These are phyloP conservation scores for Coffea humblotiana DNA, from an alignment of 305 asterid genomes.

Conservation along the genomic window DNA sequence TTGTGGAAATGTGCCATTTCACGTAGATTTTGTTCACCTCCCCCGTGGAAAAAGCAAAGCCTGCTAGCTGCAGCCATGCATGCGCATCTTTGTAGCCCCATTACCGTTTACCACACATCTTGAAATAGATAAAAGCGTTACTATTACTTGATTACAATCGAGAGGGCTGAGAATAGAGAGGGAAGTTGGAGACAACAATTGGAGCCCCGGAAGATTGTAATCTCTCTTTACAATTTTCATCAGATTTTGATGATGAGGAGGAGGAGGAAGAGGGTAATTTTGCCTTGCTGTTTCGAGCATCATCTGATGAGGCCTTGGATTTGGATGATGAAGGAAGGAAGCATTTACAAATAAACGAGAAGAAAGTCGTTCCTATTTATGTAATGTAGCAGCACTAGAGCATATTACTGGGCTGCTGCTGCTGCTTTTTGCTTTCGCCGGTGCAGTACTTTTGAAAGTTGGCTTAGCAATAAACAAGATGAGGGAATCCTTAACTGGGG, in stretches of 20 bases:
- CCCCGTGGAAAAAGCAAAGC: too few species aligned
- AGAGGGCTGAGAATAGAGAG: not conserved
- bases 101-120: too few species aligned
- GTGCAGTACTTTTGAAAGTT: too few species aligned
- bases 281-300: not conserved
- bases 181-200: not conserved
- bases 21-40: too few species aligned
- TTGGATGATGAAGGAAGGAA: not conserved
- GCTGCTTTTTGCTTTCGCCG: too few species aligned
- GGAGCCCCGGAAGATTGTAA: constrained; percentile 3
- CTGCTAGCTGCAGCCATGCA: too few species aligned
- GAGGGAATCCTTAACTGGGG: too few species aligned
- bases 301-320: not conserved
- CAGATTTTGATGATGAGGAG: not conserved
- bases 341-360: not conserved
- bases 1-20: too few species aligned
- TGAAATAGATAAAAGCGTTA: not conserved
- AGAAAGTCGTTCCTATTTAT: not conserved
- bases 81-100: too few species aligned
- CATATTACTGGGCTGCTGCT: too few species aligned
- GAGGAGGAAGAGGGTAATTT: not conserved
- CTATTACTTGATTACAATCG: not conserved
- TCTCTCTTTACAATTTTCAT: not conserved
- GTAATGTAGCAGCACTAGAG: too few species aligned
- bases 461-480: too few species aligned